Evolutionary conservation across 2,329 filamentous ascomycete genomes (phyloP).

Genomic region (Alternaria dauci): DNA sequence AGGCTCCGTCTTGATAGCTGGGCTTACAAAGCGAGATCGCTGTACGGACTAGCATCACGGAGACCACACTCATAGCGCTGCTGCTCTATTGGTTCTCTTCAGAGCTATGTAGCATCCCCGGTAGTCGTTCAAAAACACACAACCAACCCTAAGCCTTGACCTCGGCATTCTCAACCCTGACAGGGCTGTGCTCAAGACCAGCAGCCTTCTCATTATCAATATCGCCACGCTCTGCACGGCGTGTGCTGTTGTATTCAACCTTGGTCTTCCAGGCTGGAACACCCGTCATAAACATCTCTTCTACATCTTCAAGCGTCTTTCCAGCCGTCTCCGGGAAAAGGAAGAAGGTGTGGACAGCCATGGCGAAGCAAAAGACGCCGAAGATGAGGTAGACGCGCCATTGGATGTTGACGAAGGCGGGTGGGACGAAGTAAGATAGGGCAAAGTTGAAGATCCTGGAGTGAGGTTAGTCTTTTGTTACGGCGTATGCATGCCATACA

Average conservation of each 20-base stretch:
- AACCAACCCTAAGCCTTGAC: conserved; percentile 10
- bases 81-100: no score
- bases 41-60: no score
- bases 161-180: conserved; percentile 31
- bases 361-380: conserved; percentile 72
- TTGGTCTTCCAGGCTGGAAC: conserved; percentile 65
- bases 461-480: not conserved
- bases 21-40: no score
- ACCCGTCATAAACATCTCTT: conserved; percentile 70
- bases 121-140: not conserved
- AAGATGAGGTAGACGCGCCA: conserved; percentile 78
- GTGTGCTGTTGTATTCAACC: conserved; percentile 35
- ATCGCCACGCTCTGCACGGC: conserved; percentile 35
- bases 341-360: conserved; percentile 74
- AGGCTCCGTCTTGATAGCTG: no score
- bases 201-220: conserved; percentile 37
- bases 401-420: conserved; percentile 65
- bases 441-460: conserved; percentile 63
- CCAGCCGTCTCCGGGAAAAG: conserved; percentile 73
- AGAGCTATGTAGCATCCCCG: no score
- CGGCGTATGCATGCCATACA: no score
- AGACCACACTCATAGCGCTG: no score
- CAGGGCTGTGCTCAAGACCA: conserved; percentile 27
- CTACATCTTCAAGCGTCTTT: conserved; percentile 79
- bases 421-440: conserved; percentile 64